Conservation (phyloP, 2,329 filamentous ascomycete species). For the Exophiala aquamarina region DNA sequence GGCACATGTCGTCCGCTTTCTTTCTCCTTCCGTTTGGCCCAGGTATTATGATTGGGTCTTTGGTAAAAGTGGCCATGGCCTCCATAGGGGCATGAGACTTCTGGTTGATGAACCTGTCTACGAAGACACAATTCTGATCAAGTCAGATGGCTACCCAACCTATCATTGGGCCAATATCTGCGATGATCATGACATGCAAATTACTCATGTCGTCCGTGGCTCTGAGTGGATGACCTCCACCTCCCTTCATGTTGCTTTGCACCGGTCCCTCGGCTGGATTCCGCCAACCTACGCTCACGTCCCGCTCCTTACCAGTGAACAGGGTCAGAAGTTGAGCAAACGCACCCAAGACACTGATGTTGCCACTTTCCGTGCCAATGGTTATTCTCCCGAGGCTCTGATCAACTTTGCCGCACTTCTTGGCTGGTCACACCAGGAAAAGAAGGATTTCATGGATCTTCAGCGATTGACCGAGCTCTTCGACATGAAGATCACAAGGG, state of each 20-base stretch:
- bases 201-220: constrained; percentile 92
- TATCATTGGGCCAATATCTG: constrained; percentile 98
- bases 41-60: constrained; percentile 78
- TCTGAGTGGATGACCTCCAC: constrained; percentile 97
- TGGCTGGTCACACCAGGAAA: constrained; percentile 72
- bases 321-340: constrained; percentile 83
- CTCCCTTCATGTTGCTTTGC: constrained; percentile 73
- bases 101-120: constrained; percentile 50
- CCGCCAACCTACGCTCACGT: constrained; percentile 78
- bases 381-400: constrained; percentile 64
- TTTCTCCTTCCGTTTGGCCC: constrained; percentile 61
- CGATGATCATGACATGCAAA: constrained; percentile 91
- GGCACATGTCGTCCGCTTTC: constrained; percentile 74
- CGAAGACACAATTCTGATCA: constrained; percentile 87
- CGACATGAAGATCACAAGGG: constrained; percentile 83
- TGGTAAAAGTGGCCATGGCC: constrained; percentile 58
- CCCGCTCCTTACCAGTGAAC: constrained; percentile 67
- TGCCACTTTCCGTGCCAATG: constrained; percentile 55
- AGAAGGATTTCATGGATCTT: constrained; percentile 70
- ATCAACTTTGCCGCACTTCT: constrained; percentile 82
- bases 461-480: constrained; percentile 73
- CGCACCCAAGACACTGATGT: constrained; percentile 69
- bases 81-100: constrained; percentile 46
- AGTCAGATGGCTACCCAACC: constrained; percentile 88
- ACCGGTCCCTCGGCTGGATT: constrained; percentile 73